These are phyloP conservation scores for Acrasis kona DNA, from an alignment of 78 protist genomes.

Conservation along the genomic window DNA sequence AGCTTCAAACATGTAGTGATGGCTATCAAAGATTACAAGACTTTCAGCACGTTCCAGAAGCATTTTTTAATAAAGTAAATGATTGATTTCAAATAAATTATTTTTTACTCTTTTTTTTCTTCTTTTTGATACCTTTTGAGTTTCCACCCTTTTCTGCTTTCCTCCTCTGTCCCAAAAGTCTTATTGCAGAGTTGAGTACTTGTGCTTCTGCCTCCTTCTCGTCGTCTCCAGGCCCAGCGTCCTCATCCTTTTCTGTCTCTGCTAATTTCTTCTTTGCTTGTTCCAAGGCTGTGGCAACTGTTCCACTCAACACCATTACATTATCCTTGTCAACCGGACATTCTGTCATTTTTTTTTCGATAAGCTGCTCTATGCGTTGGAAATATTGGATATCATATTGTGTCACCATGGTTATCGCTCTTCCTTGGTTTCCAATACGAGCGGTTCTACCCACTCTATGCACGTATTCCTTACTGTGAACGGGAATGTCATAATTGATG, in stretches of 20 bases:
- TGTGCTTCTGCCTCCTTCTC: background rate
- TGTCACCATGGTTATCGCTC: conserved; percentile 80
- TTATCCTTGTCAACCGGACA: conserved; percentile 46
- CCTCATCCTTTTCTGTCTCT: background rate
- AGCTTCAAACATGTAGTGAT: too few species aligned
- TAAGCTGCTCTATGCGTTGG: conserved; percentile 79
- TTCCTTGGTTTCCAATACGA: conserved; percentile 90
- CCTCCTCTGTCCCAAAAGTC: background rate
- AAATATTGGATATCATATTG: conserved; percentile 90
- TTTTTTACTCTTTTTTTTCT: background rate
- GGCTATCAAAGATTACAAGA: too few species aligned
- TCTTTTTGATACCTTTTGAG: background rate
- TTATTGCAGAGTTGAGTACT: background rate
- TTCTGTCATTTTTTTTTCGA: conserved; percentile 54
- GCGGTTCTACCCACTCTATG: conserved; percentile 97
- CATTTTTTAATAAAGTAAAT: too few species aligned
- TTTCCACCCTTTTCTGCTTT: background rate
- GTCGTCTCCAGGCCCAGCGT: too few species aligned
- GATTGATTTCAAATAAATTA: too few species aligned
- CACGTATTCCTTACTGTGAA: conserved; percentile 73
- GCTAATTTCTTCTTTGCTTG: conserved; percentile 11
- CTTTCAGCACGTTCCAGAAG: too few species aligned
- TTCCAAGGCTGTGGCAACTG: conserved; percentile 61
- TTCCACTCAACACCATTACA: conserved; percentile 58
- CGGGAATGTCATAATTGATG: conserved; percentile 92